Evolutionary conservation across 148 eudicot species (phyloP).

Genomic region (Rhododendron henanense): DNA sequence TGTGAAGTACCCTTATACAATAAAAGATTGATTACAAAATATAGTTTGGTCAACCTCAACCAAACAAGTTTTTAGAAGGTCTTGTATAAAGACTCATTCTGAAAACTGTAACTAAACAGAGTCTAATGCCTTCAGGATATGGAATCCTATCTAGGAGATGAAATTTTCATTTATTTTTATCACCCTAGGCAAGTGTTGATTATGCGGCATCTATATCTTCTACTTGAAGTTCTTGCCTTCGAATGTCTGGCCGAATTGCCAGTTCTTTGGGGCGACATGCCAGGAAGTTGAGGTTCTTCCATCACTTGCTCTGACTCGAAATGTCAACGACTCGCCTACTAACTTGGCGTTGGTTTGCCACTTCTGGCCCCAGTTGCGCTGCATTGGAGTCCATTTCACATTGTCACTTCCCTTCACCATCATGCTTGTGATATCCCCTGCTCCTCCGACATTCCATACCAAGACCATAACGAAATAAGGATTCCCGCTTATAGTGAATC

Average conservation of each 20-base stretch:
- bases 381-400: constrained; percentile 43
- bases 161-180: background rate
- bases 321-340: constrained; percentile 45
- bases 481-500: constrained; percentile 58
- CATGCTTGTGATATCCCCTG: constrained; percentile 55
- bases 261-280: constrained; percentile 35
- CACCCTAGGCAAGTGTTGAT: background rate
- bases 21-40: background rate
- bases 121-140: background rate
- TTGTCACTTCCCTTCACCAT: constrained; percentile 43
- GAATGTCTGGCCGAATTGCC: constrained; percentile 69
- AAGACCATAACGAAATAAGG: constrained; percentile 45
- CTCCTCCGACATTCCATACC: constrained; percentile 72
- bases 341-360: constrained; percentile 47
- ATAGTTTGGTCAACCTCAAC: background rate
- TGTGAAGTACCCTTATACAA: background rate
- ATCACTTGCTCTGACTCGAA: constrained; percentile 51
- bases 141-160: background rate
- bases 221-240: constrained; percentile 49
- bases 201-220: background rate
- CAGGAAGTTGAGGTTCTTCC: constrained; percentile 42
- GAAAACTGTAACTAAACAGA: background rate
- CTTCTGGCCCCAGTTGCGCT: constrained; percentile 62
- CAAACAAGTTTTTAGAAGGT: background rate
- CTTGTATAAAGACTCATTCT: background rate